These are phyloP conservation scores for Cladosporium austrohemisphaericum DNA, from an alignment of 2,329 filamentous ascomycete genomes.

Conservation along the genomic window DNA sequence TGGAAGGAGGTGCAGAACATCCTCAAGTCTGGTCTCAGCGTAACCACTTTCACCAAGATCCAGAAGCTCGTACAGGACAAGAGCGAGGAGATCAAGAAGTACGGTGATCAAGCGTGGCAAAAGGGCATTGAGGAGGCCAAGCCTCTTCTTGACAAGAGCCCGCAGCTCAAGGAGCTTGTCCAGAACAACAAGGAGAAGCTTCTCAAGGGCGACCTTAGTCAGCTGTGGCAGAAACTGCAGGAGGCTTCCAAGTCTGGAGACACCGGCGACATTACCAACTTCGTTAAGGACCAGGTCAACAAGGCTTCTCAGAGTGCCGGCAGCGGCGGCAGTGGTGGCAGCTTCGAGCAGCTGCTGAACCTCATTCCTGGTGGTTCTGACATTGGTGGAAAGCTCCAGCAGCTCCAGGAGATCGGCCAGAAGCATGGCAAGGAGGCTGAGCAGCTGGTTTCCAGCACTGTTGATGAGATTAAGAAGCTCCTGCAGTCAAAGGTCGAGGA, in stretches of 20 bases:
- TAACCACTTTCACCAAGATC: constrained; percentile 52
- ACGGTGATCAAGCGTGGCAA: constrained; percentile 67
- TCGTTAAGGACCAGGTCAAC: constrained; percentile 52
- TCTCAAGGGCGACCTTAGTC: constrained; percentile 62
- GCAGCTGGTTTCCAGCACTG: constrained; percentile 64
- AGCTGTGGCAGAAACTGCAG: constrained; percentile 62
- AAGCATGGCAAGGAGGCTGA: constrained; percentile 68
- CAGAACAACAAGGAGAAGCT: constrained; percentile 67
- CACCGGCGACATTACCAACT: constrained; percentile 56
- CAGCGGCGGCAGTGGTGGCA: neutral
- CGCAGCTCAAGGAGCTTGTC: constrained; percentile 68
- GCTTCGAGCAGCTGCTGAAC: constrained; percentile 59
- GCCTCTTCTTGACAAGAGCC: constrained; percentile 71
- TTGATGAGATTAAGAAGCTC: constrained; percentile 63
- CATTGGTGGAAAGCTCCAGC: constrained; percentile 62
- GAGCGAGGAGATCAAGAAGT: constrained; percentile 60
- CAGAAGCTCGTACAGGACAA: constrained; percentile 66
- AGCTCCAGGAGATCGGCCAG: constrained; percentile 61
- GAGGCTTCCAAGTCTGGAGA: constrained; percentile 60
- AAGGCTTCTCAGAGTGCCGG: constrained; percentile 54
- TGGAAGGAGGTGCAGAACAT: constrained; percentile 65
- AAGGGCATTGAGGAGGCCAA: constrained; percentile 68
- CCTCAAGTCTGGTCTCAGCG: constrained; percentile 52
- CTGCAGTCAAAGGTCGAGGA: constrained; percentile 57
- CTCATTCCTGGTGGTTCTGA: constrained; percentile 62